Percentiles rank a stretch among this genome's conserved stretches.
Evolutionary conservation across 257 asterid genomes (phyloP).

Genomic region (Primulina tabacum): DNA sequence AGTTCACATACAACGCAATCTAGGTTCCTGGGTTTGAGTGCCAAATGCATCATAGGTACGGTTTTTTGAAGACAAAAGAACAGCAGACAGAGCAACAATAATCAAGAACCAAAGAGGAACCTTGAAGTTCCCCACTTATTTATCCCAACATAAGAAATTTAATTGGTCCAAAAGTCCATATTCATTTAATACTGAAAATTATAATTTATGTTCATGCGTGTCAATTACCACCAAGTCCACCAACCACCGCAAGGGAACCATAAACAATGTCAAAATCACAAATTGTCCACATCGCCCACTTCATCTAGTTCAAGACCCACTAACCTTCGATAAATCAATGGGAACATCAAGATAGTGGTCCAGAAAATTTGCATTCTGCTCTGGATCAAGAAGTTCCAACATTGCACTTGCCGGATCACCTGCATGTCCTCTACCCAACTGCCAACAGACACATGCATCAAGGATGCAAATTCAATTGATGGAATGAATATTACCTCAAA

Average conservation of each 20-base stretch:
- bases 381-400: slow-evolving; percentile 99
- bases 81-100: not conserved
- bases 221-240: slow-evolving; percentile 13
- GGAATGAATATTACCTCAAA: slow-evolving; percentile 10
- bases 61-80: too few relatives aligned
- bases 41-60: too few relatives aligned
- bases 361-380: slow-evolving; percentile 96
- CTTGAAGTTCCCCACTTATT: not conserved
- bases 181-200: not conserved
- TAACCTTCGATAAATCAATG: slow-evolving; percentile 95
- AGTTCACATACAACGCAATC: too few relatives aligned
- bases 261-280: slow-evolving; percentile 10
- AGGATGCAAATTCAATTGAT: slow-evolving; percentile 23
- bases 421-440: slow-evolving; percentile 98
- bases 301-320: slow-evolving; percentile 22
- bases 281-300: not conserved
- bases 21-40: too few relatives aligned
- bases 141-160: not conserved
- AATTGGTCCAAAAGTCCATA: not conserved
- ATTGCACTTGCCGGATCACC: slow-evolving; percentile 99
- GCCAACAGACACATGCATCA: slow-evolving; percentile 35
- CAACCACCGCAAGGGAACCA: slow-evolving; percentile 2
- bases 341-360: slow-evolving; percentile 99
- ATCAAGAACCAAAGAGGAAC: not conserved
- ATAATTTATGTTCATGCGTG: not conserved